phyloP scores from a whole-genome alignment of 1,139 yeast species.

The Candida freyschussii region DNA sequence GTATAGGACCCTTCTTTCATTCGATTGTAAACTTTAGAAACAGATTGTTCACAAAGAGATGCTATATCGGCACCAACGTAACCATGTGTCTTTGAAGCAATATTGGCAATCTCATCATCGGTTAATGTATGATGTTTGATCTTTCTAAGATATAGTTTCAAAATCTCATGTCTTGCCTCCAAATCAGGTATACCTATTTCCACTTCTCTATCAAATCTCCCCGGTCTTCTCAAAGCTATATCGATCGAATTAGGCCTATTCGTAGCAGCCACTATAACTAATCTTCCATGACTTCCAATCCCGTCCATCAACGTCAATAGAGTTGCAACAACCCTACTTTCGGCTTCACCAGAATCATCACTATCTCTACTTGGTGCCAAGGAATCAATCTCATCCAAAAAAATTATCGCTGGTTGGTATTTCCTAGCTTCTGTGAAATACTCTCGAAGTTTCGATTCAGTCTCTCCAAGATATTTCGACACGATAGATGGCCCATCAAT shows the following conservation, averaged over 20 bases:
- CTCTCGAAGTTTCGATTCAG: slow-evolving; percentile 79
- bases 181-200: slow-evolving; percentile 77
- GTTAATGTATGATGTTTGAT: slow-evolving; percentile 61
- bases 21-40: slow-evolving; percentile 27
- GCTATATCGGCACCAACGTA: slow-evolving; percentile 86
- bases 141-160: slow-evolving; percentile 52
- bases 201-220: slow-evolving; percentile 84
- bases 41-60: slow-evolving; percentile 84
- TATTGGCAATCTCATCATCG: slow-evolving; percentile 44
- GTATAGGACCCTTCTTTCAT: slow-evolving; percentile 43
- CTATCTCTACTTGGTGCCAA: slow-evolving; percentile 76
- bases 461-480: slow-evolving; percentile 89
- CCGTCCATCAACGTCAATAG: slow-evolving; percentile 87
- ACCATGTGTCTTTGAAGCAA: slow-evolving; percentile 71
- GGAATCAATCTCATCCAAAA: slow-evolving; percentile 91
- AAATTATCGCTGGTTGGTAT: slow-evolving; percentile 80
- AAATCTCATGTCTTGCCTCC: slow-evolving; percentile 58
- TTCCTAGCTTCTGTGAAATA: slow-evolving; percentile 77
- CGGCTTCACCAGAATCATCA: slow-evolving; percentile 88
- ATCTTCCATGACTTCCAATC: slow-evolving; percentile 61
- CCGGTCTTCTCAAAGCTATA: slow-evolving; percentile 86
- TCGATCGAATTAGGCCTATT: slow-evolving; percentile 80
- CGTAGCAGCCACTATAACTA: slow-evolving; percentile 78
- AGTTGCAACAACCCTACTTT: slow-evolving; percentile 85
- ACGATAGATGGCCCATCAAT: slow-evolving; percentile 91